These are phyloP conservation scores for Vigna unguiculata DNA, from an alignment of 306 rosid species.

Conservation along the genomic window DNA sequence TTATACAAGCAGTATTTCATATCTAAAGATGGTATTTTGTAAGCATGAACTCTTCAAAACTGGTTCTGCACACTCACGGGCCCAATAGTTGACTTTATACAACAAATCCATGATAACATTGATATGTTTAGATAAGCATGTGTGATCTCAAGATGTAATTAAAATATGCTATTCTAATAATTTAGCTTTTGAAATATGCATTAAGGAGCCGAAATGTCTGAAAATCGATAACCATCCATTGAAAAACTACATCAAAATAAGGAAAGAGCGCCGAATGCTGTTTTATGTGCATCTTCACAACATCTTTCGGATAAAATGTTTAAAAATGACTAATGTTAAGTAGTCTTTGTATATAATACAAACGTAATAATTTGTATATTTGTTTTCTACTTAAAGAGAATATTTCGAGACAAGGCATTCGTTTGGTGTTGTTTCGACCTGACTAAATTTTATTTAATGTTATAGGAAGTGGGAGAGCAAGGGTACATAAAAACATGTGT, in stretches of 20 bases:
- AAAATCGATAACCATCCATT: no score
- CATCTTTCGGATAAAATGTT: no score
- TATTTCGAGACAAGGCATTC: not conserved
- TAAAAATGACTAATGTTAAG: no score
- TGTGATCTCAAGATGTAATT: not conserved
- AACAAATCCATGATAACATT: not conserved
- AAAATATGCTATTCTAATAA: not conserved
- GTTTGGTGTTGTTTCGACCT: not conserved
- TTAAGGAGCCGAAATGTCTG: no score
- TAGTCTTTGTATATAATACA: no score
- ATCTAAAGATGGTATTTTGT: not conserved
- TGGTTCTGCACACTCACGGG: not conserved
- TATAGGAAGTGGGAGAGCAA: conserved; percentile 11
- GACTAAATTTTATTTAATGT: conserved; percentile 13
- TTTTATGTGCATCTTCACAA: no score
- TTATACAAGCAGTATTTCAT: not conserved
- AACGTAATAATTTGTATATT: not conserved
- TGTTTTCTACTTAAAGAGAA: not conserved
- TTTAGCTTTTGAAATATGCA: no score
- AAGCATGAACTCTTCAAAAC: not conserved
- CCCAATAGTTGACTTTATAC: not conserved
- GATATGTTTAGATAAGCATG: not conserved
- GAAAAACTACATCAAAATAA: no score
- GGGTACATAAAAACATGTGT: conserved; percentile 7
- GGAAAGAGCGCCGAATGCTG: no score